Evolutionary conservation across 345 rosid species (phyloP), one percentile per base, ranked within the genome.

Genomic region (Trapa incisa): DNA sequence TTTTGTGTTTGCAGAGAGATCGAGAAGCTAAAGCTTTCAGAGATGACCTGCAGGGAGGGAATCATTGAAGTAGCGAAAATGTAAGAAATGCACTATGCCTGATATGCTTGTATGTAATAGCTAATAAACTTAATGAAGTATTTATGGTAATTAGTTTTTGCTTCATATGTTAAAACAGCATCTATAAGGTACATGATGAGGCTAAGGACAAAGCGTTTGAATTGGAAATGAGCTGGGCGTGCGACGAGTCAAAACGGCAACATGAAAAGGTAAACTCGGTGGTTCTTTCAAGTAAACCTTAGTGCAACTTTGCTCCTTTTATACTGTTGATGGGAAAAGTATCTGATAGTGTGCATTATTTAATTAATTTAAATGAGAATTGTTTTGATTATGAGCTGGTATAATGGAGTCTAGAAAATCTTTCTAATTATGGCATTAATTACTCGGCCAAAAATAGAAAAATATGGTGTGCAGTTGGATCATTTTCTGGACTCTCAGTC

Each of bases 131-230:
- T 50, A 15, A 10, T 15, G 32, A 3, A 32, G 63, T 22, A 22
- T 22, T 22, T 22, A 22, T 36, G 3, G 8, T 22, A 1, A 22
- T 29, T 66, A 47, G 7, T n/a, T 65, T 32, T 36, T 50, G 7
- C 29, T 22, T 38, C 7, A 41, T 1, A 53, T 69, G 73, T 37
- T 64, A 65, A 22, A 14, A 38, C 83, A 93, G 98, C 78, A 91
- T 94, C 69, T 94, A 94, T 80, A 89, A 87, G 75, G 89, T 94
- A 54, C 99, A 94, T 29, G 99, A 94, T 76, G 97, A 94, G 77
- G 97, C 99, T 36, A 94, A 91, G 81, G 99, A 94, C 80, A 91
- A 94, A 80, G 96, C 96, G 22, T 94, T 88, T 67, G 99, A 94
- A 77, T 71, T 91, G 73, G 99, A 94, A 72, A 82, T 94, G 95